Evolutionary conservation across 2,329 filamentous ascomycete species (phyloP).

Genomic region (Botryotinia calthae): DNA sequence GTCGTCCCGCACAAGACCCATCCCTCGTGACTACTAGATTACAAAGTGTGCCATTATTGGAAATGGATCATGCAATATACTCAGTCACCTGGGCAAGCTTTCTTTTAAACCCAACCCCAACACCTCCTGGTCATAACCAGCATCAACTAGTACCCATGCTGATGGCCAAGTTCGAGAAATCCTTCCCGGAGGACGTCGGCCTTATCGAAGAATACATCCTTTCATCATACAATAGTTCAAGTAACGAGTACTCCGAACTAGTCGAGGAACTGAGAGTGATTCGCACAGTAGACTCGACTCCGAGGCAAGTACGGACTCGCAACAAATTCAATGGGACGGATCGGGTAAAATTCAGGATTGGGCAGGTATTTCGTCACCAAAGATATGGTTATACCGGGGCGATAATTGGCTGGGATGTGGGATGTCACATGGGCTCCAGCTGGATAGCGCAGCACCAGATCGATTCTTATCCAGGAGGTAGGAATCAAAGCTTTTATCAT

Average conservation of each 20-base stretch:
- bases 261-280: conserved; percentile 54
- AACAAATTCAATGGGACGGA: conserved; percentile 29
- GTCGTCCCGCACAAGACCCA: conserved; percentile 31
- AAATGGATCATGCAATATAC: conserved; percentile 42
- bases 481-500: conserved; percentile 76
- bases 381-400: conserved; percentile 77
- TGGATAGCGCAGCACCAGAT: conserved; percentile 65
- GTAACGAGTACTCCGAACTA: conserved; percentile 42
- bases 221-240: conserved; percentile 34
- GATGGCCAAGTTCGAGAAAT: conserved; percentile 39
- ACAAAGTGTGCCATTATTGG: conserved; percentile 36
- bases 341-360: conserved; percentile 66
- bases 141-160: conserved; percentile 40
- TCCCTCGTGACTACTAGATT: conserved; percentile 31
- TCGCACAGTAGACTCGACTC: conserved; percentile 54
- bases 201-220: conserved; percentile 42
- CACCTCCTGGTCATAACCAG: conserved; percentile 30
- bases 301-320: conserved; percentile 45
- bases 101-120: conserved; percentile 35
- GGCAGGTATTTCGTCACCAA: conserved; percentile 80
- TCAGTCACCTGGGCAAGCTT: conserved; percentile 42
- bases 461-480: conserved; percentile 56
- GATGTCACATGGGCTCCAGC: conserved; percentile 54
- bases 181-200: conserved; percentile 41
- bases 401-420: conserved; percentile 76